Base-by-base conservation (phyloP, 352 stramenopile genomes). In the Achlya hypogyna region DNA sequence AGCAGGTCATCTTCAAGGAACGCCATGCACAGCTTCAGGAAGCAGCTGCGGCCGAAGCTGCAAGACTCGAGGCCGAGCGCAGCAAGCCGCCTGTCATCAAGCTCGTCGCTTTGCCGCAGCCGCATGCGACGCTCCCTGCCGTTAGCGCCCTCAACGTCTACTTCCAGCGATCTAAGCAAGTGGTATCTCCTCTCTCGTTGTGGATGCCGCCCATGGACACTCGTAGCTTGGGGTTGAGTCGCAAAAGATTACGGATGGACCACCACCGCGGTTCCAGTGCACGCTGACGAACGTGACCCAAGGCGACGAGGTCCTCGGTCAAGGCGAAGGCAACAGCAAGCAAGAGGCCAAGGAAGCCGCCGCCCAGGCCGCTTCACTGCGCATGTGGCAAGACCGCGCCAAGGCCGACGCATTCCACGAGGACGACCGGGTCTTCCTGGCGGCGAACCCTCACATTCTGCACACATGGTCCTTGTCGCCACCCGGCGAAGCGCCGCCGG, bases 251-350 rank as follows among this genome's bases (percentile, higher is more conserved):
- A 12, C 6, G 38, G 34, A 67, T 22, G 60, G 60, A 22, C 38
- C 51, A n/a, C 60, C 60, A 5, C 60, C 40, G 16, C 31, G 40
- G 12, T 67, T 59, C 23, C n/a, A 67, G 38, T 67, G 60, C 29
- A 53, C 32, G 2, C 25, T 67, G 34, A 67, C 40, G 10, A 67
- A 67, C 35, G 5, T 43, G 6, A 45, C 49, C 29, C 4, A 59
- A 22, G 29, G 40, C 40, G 27, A 67, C 32, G 23, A 0, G 20
- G 25, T 56, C 12, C 42, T 67, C 5, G 60, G 38, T 6, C 20
- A 14, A 10, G 42, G 38, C 60, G 28, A 29, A 5, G 60, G 28
- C 2, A 5, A 23, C 25, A 67, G 28, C 51, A 67, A 67, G 43
- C 51, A 67, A n/a, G 32, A 42, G 16, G 60, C 60, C 9, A 49